Percentiles rank a stretch among this genome's conserved stretches.
These are phyloP conservation scores for Ophiostoma sp. DNA, from an alignment of 2,329 filamentous ascomycete genomes.

Conservation along the genomic window DNA sequence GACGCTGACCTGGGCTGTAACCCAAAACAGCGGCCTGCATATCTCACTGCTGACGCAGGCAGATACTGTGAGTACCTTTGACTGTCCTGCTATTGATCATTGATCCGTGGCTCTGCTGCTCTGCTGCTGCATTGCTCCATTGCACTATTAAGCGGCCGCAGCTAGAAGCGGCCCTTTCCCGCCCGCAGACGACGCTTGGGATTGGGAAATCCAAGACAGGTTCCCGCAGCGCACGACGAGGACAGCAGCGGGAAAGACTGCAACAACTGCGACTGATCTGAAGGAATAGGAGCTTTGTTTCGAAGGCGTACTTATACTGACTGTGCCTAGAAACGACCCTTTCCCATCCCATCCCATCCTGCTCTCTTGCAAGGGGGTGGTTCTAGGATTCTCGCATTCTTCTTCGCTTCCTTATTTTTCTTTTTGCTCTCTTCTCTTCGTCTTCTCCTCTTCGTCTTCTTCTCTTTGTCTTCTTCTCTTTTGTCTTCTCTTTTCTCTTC, in stretches of 20 bases:
- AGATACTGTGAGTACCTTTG: background rate
- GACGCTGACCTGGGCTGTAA: constrained; percentile 23
- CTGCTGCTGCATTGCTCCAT: background rate
- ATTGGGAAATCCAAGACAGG: background rate
- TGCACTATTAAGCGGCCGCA: background rate
- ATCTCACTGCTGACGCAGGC: background rate
- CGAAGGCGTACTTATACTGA: no score
- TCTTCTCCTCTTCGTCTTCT: constrained; percentile 1
- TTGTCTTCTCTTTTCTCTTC: background rate
- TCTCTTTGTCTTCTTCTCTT: background rate
- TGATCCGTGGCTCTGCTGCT: background rate
- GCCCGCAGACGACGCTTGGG: background rate
- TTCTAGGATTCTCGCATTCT: constrained; percentile 4
- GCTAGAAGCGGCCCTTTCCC: constrained; percentile 15
- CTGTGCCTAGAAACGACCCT: no score
- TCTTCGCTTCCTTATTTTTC: background rate
- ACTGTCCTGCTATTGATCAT: constrained; percentile 3
- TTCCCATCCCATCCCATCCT: constrained; percentile 12
- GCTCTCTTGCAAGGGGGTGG: background rate
- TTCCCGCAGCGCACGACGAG: no score
- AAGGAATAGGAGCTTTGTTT: background rate
- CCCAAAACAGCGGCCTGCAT: constrained; percentile 27
- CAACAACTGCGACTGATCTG: no score
- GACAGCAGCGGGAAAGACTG: no score
- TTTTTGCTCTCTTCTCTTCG: background rate